phyloP scores from a whole-genome alignment of 257 asterid species.

The Solanum phureja region DNA sequence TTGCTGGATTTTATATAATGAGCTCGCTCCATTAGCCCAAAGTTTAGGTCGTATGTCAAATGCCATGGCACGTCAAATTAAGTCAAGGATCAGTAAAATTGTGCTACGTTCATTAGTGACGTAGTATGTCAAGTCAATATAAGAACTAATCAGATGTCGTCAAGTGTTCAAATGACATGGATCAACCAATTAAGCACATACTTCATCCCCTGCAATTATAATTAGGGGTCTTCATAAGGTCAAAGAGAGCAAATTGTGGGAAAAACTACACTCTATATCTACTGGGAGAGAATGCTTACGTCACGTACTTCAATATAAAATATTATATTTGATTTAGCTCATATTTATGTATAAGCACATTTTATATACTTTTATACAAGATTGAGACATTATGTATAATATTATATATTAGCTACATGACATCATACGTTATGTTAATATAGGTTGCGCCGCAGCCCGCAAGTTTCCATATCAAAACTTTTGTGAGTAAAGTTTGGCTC shows the following conservation, averaged over 20 bases:
- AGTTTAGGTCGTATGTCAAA: no score
- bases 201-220: background rate
- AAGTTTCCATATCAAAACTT: no score
- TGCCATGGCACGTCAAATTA: background rate
- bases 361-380: background rate
- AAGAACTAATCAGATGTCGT: no score
- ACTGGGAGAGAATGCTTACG: background rate
- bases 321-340: background rate
- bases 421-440: no score
- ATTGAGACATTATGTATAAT: no score
- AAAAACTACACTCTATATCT: no score
- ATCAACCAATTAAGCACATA: background rate
- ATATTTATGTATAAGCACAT: background rate
- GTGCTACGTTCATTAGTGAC: background rate
- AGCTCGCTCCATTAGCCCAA: background rate
- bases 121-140: background rate
- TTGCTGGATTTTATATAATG: background rate
- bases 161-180: background rate
- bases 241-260: background rate
- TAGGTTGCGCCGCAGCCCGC: no score
- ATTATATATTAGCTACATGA: no score
- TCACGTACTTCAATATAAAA: no score
- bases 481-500: no score
- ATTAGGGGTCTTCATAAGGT: background rate
- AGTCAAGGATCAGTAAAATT: background rate